These are phyloP conservation scores for Aspergillus tamarii DNA, from an alignment of 2,329 filamentous ascomycete genomes.

Conservation along the genomic window DNA sequence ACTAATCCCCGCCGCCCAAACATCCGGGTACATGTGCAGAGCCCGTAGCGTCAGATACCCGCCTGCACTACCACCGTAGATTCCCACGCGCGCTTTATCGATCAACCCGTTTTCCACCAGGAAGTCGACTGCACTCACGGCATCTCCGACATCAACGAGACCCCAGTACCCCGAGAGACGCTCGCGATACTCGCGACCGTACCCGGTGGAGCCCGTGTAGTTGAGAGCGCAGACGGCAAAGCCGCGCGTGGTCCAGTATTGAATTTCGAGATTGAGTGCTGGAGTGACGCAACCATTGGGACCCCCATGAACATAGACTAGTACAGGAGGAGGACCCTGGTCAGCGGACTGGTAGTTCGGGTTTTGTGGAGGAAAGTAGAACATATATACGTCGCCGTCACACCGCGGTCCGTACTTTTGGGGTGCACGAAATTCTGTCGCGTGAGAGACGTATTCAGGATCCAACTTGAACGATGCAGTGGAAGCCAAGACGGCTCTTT, in stretches of 20 bases:
- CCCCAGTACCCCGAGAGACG: slow-evolving; percentile 56
- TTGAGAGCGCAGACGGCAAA: slow-evolving; percentile 57
- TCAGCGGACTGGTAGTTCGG: slow-evolving; percentile 43
- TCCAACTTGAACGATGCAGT: neutral
- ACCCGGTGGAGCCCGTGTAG: slow-evolving; percentile 57
- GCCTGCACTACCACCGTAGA: slow-evolving; percentile 57
- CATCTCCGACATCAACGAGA: slow-evolving; percentile 55
- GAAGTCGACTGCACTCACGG: slow-evolving; percentile 50
- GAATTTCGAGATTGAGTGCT: slow-evolving; percentile 49
- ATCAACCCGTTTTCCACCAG: slow-evolving; percentile 45
- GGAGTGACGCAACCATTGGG: slow-evolving; percentile 51
- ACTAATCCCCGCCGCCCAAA: slow-evolving; percentile 55
- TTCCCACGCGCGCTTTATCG: slow-evolving; percentile 46
- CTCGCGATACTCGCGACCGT: slow-evolving; percentile 56
- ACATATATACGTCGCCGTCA: slow-evolving; percentile 44
- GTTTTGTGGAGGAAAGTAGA: slow-evolving; percentile 56
- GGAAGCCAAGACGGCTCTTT: neutral
- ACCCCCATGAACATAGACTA: slow-evolving; percentile 57
- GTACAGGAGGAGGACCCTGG: slow-evolving; percentile 44
- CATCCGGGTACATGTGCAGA: slow-evolving; percentile 49
- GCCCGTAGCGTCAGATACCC: slow-evolving; percentile 59
- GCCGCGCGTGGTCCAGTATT: slow-evolving; percentile 60
- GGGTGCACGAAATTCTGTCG: slow-evolving; percentile 43
- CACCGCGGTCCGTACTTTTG: slow-evolving; percentile 31
- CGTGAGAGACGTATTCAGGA: slow-evolving; percentile 24